Base-by-base conservation (phyloP, 2,329 filamentous ascomycete species). In the Alternaria brassicicola region DNA sequence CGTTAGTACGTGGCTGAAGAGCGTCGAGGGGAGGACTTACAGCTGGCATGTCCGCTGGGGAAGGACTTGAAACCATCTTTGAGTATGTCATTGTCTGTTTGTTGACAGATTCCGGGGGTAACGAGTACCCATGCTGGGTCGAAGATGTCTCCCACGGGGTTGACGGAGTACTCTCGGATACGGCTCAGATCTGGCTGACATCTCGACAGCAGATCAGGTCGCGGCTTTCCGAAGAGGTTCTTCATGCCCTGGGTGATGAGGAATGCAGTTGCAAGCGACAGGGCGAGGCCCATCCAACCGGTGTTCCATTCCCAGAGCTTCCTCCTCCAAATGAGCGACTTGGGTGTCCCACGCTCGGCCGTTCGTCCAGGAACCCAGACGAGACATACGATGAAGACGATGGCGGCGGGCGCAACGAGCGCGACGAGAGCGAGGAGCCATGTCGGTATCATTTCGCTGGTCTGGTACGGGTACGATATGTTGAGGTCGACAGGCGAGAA, bases 241-340 rank as follows among this genome's bases (percentile, higher is more conserved):
- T 97, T 97, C 83, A 96, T 87, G 49, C 89, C 91, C 68, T 92
- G 88, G 1, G 93, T 94, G 68, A 96, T 87, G 77, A 95, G 87
- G 81, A 90, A 96, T 4, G 90, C 85, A 2, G 86, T 82, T 2
- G 88, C 87, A 9, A 92, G 81, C 3, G 90, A 87, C 17, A 97
- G 81, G 1, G 83, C 91, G 3, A 97, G 83, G 0, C 93, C 93
- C 69, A 97, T 86, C 87, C 89, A 92, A 57, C 91, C 93, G 2
- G 87, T 88, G 73, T 97, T 92, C 75, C 91, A 88, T 76, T 97
- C 93, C 93, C 94, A 97, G 1, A 97, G 76, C 79, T 95, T 97
- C 64, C 91, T 85, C 73, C 86, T 86, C 88, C 91, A 93, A 42
- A 93, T 82, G 52, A 91, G 78, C 4, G 83, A 77, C 63, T 83